Evolutionary conservation across 2,329 filamentous ascomycete genomes (phyloP), one percentile per base, ranked within the genome.

Genomic region (Claviceps monticola): DNA sequence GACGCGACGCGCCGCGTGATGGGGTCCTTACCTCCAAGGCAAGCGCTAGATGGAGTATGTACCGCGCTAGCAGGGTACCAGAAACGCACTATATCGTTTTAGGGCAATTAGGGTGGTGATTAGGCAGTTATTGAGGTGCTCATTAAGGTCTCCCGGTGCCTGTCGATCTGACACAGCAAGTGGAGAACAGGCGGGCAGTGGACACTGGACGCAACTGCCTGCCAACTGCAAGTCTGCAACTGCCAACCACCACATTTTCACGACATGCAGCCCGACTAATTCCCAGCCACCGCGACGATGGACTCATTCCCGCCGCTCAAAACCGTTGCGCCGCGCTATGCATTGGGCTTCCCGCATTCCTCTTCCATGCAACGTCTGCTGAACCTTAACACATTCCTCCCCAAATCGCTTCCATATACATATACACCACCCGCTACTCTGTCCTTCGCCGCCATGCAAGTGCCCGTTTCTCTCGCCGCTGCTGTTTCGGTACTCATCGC

Each of bases 401-500:
- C 34, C 11, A 11, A 34, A 34, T 34, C 29, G 9, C 8, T 19
- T 29, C 13, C 7, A 2, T 36, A 34, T 34, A 34, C 4, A 34
- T 34, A 34, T 34, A 34, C 9, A 34, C 9, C 29, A 34, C 29
- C 29, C 29, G 29, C 29, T 34, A 34, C 29, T 34, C 9, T 34
- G 29, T 34, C 46, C 52, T 48, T 52, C 46, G 14, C 50, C 60
- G 60, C 58, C 50, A 68, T 68, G 66, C 66, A 62, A 43, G 56
- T 57, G 45, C 58, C 56, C 34, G 50, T 63, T 46, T 55, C 61
- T 29, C 42, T 68, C 36, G 51, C 65, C 48, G 52, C 66, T 54
- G 60, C 61, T 44, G 60, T 68, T 37, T 58, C 63, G 19, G 58
- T 60, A 43, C 60, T 57, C 50, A 55, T 62, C 46, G 56, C 62